Base-by-base conservation (phyloP, 768 basidiomycete species). In the Tulasnella sp. region DNA sequence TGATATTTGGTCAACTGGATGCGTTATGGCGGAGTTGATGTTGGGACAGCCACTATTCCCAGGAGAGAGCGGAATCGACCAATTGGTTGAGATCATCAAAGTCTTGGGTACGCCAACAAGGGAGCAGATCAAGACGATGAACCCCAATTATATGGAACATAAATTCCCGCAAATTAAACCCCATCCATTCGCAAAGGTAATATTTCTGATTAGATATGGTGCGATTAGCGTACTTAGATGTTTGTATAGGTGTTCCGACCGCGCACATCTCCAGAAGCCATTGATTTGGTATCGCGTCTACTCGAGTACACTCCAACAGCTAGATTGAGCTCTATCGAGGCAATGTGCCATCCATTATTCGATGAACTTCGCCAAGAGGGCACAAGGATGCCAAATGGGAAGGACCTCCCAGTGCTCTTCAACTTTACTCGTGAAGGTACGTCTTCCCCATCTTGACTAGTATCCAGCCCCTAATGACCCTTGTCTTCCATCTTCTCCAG, bases 51-150 rank as follows among this genome's bases (percentile, higher is more conserved):
- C 95, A 25, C 74, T 99, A 49, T 99, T 99, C 78, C 95, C 95
- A 3, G 95, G 95, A 54, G 95, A 99, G 71, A 88, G 85, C 63
- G 92, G 93, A 20, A 99, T 99, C 62, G 95, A 99, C 69, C 95
- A 99, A 70, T 66, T 99, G 61, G 95, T 99, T 52, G 95, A 99
- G 70, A 99, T 99, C 60, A 99, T 99, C 81, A 99, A 99, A 67
- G 91, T 99, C 37, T 78, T 99, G 48, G 95, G 95, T 13, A 99
- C 95, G 19, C 95, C 95, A 2, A 92, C 95, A 53, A 74, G 93
- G 59, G 95, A 98, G 64, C 95, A 99, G 68, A 99, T 99, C 77
- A 98, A 99, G 81, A 98, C 95, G 59, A 99, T 99, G 95, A 99
- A 99, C 69, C 95, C 95, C 49, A 99, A 99, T 71, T 99, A 99